Evolutionary conservation across 2,329 filamentous ascomycete genomes (phyloP).

Genomic region (Malbranchea zuffiana): DNA sequence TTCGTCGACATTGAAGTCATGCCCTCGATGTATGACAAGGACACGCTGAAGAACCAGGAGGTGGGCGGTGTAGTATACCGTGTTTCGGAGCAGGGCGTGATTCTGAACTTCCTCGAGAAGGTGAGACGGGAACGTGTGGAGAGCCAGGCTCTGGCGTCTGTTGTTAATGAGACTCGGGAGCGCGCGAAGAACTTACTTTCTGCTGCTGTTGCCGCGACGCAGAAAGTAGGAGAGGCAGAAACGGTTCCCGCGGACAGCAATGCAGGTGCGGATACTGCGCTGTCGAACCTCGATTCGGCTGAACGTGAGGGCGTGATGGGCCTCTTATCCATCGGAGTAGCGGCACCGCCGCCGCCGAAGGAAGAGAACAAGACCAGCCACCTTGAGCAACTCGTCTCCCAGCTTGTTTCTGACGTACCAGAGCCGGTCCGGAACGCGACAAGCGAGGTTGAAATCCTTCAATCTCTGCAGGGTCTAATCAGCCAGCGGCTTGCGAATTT

Average conservation of each 20-base stretch:
- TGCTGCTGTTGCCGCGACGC: background rate
- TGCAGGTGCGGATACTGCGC: slow-evolving; percentile 16
- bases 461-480: slow-evolving; percentile 23
- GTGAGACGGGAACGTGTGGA: slow-evolving; percentile 34
- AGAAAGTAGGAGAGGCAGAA: background rate
- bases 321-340: slow-evolving; percentile 23
- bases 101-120: slow-evolving; percentile 60
- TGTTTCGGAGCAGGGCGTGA: slow-evolving; percentile 53
- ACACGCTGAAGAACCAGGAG: slow-evolving; percentile 48
- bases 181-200: background rate
- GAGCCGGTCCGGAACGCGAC: slow-evolving; percentile 19
- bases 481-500: slow-evolving; percentile 22
- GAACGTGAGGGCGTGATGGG: slow-evolving; percentile 26
- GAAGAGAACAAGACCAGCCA: slow-evolving; percentile 15
- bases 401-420: slow-evolving; percentile 22
- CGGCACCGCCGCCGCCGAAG: slow-evolving; percentile 12
- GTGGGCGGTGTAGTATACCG: slow-evolving; percentile 49
- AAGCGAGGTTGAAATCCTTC: slow-evolving; percentile 24
- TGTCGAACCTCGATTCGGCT: slow-evolving; percentile 20
- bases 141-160: slow-evolving; percentile 7
- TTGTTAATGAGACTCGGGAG: background rate
- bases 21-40: slow-evolving; percentile 43
- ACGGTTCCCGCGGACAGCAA: slow-evolving; percentile 7
- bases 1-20: slow-evolving; percentile 59
- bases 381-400: slow-evolving; percentile 23